Evolutionary conservation across 2,329 filamentous ascomycete species (phyloP), one percentile per base, ranked within the genome.

Genomic region (Geosmithia flava): DNA sequence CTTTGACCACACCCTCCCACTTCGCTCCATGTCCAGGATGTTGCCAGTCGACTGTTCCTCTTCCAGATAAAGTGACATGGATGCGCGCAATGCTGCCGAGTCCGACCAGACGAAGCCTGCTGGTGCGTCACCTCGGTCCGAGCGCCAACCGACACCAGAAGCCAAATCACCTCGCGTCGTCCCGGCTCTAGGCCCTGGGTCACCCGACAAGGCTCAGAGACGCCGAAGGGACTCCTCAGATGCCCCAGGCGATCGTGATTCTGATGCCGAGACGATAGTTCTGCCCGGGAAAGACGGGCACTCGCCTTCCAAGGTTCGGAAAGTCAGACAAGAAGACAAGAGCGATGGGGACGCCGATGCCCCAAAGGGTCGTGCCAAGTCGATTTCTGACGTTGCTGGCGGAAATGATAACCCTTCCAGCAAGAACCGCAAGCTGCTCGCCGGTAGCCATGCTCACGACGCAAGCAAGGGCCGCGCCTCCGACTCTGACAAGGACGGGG

Each of bases 221-320:
- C 27, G 17, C 29, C 20, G 54, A 17, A 53, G 49, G 47, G 58
- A 20, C 16, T 44, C 64, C 19, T 58, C 63, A 47, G 69, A 75
- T 49, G 62, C 56, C 48, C 62, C 60, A 20, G 67, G 67, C 50
- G 80, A 81, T 50, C 79, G 74, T 57, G 80, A 83, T 56, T 86
- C 82, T 1, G 82, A 86, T 58, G 81, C 82, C 45, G 82, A 86
- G 65, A 86, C 82, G 15, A 83, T 85, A 52, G 81, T 86, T 37
- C 62, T 85, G 33, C 74, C 79, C 11, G 78, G 78, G 27, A 83
- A 82, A 58, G 76, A 83, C 59, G 78, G 77, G 40, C 68, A 78
- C 56, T 83, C 79, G 20, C 79, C 78, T 1, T 76, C 78, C 50
- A 83, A 83, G 62, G 69, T 70, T 50, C 74, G 78, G 50, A 83